phyloP scores from a whole-genome alignment of 306 rosid genomes.

The Erythrophleum fordii region DNA sequence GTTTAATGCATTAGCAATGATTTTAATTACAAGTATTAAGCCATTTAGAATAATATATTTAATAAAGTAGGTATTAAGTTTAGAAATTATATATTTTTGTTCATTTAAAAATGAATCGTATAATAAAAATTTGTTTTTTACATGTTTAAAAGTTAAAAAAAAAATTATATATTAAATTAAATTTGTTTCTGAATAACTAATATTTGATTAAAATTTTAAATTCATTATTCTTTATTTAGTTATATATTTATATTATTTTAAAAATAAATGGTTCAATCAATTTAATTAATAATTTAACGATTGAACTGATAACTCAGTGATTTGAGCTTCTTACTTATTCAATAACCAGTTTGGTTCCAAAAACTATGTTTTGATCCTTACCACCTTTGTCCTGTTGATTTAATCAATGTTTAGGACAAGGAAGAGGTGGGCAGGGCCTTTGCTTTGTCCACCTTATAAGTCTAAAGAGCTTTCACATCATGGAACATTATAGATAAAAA shows the following conservation, averaged over 20 bases:
- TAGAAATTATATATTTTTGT: neutral
- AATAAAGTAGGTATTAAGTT: neutral
- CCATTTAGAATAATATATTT: neutral
- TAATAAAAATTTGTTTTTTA: neutral
- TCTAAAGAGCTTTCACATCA: neutral
- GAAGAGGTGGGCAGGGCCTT: neutral
- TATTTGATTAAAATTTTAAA: neutral
- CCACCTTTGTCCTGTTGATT: neutral
- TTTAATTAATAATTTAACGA: too few species aligned
- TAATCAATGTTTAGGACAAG: neutral
- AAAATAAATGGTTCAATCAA: too few species aligned
- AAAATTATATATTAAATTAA: neutral
- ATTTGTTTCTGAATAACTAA: neutral
- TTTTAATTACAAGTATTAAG: neutral
- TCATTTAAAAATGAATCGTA: neutral
- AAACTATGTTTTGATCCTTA: constrained; percentile 6
- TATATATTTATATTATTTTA: too few species aligned
- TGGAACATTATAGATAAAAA: neutral
- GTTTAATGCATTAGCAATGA: neutral
- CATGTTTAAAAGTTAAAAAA: neutral
- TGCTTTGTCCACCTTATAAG: neutral
- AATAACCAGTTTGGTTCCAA: neutral
- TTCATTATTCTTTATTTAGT: neutral
- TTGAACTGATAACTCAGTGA: neutral
- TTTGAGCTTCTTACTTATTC: neutral